Evolutionary conservation across 2,329 filamentous ascomycete species (phyloP).

Genomic region (Colletotrichum limetticola): DNA sequence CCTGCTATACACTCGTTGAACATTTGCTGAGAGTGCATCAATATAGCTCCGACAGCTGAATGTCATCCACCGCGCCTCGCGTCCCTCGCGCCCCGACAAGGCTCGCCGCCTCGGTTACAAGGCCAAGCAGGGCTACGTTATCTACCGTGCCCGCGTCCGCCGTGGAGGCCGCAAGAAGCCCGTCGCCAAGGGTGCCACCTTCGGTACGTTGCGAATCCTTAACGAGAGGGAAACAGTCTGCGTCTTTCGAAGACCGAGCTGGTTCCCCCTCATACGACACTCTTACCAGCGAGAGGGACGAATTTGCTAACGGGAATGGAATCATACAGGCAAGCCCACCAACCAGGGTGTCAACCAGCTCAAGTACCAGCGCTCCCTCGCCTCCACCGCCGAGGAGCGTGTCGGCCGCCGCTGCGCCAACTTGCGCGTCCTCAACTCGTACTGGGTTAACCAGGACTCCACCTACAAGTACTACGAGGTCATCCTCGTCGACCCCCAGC

Average conservation of each 20-base stretch:
- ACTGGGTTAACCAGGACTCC: slow-evolving; percentile 99
- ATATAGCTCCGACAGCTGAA: slow-evolving; percentile 99
- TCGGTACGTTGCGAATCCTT: slow-evolving; percentile 73
- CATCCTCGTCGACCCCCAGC: slow-evolving; percentile 99
- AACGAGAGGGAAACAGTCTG: neutral
- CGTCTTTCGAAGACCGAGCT: neutral
- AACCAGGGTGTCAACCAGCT: slow-evolving; percentile 99
- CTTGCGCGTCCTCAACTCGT: slow-evolving; percentile 99
- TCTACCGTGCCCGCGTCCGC: slow-evolving; percentile 99
- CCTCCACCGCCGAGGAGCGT: slow-evolving; percentile 98
- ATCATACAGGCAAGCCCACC: slow-evolving; percentile 91
- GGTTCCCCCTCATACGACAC: neutral
- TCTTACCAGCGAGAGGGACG: neutral
- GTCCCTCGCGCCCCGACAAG: slow-evolving; percentile 99
- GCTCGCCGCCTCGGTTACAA: slow-evolving; percentile 99
- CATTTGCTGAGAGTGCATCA: slow-evolving; percentile 99
- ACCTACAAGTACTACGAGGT: slow-evolving; percentile 99
- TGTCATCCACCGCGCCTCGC: slow-evolving; percentile 98
- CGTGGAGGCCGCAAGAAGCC: slow-evolving; percentile 99
- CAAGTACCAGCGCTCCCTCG: slow-evolving; percentile 99
- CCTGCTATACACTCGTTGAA: slow-evolving; percentile 99
- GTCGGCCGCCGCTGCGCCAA: slow-evolving; percentile 99
- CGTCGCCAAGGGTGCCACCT: slow-evolving; percentile 97
- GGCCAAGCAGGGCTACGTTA: slow-evolving; percentile 99
- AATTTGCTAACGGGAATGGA: slow-evolving; percentile 37